Evolutionary conservation across 1,139 yeast genomes (phyloP).

Genomic region (Hemisphaericaspora subhashii): DNA sequence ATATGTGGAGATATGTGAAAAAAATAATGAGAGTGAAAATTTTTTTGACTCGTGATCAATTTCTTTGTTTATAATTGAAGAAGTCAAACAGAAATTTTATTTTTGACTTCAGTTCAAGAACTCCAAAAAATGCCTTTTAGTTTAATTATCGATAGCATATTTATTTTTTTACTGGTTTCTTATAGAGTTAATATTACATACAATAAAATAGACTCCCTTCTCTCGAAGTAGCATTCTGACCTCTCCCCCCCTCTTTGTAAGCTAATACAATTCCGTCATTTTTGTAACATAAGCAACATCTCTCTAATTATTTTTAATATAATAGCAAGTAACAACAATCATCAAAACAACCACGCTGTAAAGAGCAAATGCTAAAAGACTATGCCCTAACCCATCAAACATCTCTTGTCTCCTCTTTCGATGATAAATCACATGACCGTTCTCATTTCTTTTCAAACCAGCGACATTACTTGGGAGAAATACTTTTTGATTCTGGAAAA

Average conservation of each 20-base stretch:
- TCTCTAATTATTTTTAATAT: slow-evolving; percentile 1
- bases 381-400: slow-evolving; percentile 14
- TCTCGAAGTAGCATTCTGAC: too few species aligned
- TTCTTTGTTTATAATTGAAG: too few species aligned
- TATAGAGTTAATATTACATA: too few species aligned
- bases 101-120: slow-evolving; percentile 3
- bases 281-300: too few species aligned
- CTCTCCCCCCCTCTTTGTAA: too few species aligned
- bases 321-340: slow-evolving; percentile 4
- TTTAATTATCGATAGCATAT: neutral
- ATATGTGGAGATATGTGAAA: neutral
- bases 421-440: slow-evolving; percentile 10
- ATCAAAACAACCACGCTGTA: slow-evolving; percentile 10
- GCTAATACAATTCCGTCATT: too few species aligned
- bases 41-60: slow-evolving; percentile 3
- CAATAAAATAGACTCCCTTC: too few species aligned
- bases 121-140: neutral
- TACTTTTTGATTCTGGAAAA: slow-evolving; percentile 6
- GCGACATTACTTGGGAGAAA: neutral
- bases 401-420: slow-evolving; percentile 8
- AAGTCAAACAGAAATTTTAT: neutral
- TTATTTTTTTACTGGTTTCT: too few species aligned
- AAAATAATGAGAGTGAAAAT: neutral
- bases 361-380: slow-evolving; percentile 13
- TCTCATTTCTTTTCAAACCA: neutral